Evolutionary conservation across 2,329 filamentous ascomycete species (phyloP).

Genomic region (Colletotrichum destructivum): DNA sequence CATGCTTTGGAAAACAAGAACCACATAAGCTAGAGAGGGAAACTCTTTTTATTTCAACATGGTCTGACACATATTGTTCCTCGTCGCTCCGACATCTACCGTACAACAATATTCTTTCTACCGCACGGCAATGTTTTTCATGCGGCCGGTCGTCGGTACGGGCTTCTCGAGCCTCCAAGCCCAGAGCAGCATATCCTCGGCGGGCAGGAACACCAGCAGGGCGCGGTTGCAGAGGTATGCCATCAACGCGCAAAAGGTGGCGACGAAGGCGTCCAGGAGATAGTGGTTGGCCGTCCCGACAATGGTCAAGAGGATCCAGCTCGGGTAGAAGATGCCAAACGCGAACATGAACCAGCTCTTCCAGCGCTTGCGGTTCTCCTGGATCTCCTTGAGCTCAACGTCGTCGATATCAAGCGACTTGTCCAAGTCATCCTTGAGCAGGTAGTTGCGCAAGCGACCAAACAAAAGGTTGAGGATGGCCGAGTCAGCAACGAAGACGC

Average conservation of each 20-base stretch:
- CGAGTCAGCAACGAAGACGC: constrained; percentile 67
- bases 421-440: constrained; percentile 36
- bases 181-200: constrained; percentile 78
- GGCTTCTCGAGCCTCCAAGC: constrained; percentile 76
- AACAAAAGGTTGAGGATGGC: constrained; percentile 59
- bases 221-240: constrained; percentile 69
- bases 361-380: constrained; percentile 47
- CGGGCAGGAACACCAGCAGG: constrained; percentile 71
- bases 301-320: constrained; percentile 69
- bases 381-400: constrained; percentile 42
- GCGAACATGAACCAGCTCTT: constrained; percentile 49
- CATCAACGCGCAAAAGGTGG: constrained; percentile 71
- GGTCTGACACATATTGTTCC: constrained; percentile 6
- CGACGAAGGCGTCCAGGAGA: constrained; percentile 77
- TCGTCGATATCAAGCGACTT: constrained; percentile 42
- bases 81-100: background rate
- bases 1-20: constrained; percentile 30
- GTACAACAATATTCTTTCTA: background rate
- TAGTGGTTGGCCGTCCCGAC: constrained; percentile 76
- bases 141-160: constrained; percentile 61
- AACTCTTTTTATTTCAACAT: constrained; percentile 10
- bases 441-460: constrained; percentile 44
- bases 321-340: constrained; percentile 66
- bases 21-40: background rate
- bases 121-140: constrained; percentile 43